Conservation (phyloP, 23 red algal genomes). For the Chondrus crispus region DNA sequence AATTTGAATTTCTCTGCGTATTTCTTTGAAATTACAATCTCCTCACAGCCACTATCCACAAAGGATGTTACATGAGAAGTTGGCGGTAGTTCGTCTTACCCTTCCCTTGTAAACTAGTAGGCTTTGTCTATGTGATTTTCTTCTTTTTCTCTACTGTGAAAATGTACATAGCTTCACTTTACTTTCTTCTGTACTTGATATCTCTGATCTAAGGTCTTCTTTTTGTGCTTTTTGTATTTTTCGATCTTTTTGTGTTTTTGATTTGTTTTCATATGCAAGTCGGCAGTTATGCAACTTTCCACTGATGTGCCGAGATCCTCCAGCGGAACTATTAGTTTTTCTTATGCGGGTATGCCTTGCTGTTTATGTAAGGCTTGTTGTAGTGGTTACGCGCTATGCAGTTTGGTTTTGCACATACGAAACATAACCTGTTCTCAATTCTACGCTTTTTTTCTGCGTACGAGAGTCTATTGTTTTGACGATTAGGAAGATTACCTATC, state of each 20-base stretch:
- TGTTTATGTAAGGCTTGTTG: not conserved
- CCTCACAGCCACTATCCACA: conserved; percentile 24
- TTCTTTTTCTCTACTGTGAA: not conserved
- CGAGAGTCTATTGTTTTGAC: not conserved
- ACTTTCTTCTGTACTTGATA: not conserved
- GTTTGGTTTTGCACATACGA: not conserved
- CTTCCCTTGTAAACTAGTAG: not conserved
- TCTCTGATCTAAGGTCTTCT: not conserved
- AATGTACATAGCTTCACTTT: not conserved
- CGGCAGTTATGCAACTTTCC: not conserved
- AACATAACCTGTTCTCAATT: not conserved
- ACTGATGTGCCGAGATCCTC: not conserved
- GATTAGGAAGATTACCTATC: not conserved
- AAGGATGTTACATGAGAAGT: not conserved
- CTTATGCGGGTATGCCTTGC: not conserved
- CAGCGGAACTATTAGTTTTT: not conserved
- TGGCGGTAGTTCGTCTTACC: not conserved
- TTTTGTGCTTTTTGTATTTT: not conserved
- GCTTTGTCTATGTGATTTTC: not conserved
- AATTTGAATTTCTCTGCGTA: not conserved
- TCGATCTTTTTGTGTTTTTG: not conserved
- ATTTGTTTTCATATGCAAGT: too few relatives aligned
- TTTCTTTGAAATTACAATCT: conserved; percentile 18
- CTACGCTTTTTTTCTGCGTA: not conserved
- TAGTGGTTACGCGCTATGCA: not conserved